Conservation (phyloP, 2,329 filamentous ascomycete species). For the Fusarium cyanostomum region DNA sequence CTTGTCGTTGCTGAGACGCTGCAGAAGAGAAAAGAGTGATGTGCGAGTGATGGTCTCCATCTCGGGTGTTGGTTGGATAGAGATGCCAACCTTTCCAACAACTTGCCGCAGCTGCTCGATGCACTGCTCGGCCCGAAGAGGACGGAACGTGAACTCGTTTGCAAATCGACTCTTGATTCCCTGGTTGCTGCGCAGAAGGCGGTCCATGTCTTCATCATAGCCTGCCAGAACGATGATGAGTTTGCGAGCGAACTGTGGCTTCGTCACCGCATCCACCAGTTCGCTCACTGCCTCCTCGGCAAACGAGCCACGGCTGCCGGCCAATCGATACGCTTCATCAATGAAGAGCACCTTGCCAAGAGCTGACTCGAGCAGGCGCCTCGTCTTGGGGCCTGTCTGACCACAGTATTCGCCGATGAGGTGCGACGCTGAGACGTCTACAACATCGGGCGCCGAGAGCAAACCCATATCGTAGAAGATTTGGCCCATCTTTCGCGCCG, state of each 20-base stretch:
- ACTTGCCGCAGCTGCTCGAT: slow-evolving; percentile 54
- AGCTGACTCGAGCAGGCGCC: slow-evolving; percentile 65
- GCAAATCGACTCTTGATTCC: slow-evolving; percentile 72
- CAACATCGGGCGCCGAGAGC: slow-evolving; percentile 66
- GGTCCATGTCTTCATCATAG: slow-evolving; percentile 72
- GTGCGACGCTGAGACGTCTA: slow-evolving; percentile 74
- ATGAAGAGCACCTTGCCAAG: slow-evolving; percentile 76
- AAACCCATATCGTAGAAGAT: slow-evolving; percentile 80
- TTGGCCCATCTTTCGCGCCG: slow-evolving; percentile 74
- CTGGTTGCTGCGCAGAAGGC: slow-evolving; percentile 67
- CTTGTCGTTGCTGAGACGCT: slow-evolving; percentile 53
- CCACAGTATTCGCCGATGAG: slow-evolving; percentile 74
- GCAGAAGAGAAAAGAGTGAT: slow-evolving; percentile 50
- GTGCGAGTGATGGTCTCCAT: slow-evolving; percentile 40
- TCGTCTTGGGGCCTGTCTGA: slow-evolving; percentile 73
- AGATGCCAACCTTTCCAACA: slow-evolving; percentile 45
- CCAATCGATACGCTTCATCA: slow-evolving; percentile 75
- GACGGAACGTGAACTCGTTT: slow-evolving; percentile 66
- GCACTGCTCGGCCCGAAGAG: slow-evolving; percentile 57
- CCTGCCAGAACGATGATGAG: slow-evolving; percentile 74
- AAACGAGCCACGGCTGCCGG: slow-evolving; percentile 60
- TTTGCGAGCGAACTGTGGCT: slow-evolving; percentile 66
- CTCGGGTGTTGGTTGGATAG: slow-evolving; percentile 41
- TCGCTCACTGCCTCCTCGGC: slow-evolving; percentile 65
- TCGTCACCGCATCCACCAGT: slow-evolving; percentile 60